phyloP scores from a whole-genome alignment of 495 filamentous ascomycete genomes.

The Monascus purpureus region DNA sequence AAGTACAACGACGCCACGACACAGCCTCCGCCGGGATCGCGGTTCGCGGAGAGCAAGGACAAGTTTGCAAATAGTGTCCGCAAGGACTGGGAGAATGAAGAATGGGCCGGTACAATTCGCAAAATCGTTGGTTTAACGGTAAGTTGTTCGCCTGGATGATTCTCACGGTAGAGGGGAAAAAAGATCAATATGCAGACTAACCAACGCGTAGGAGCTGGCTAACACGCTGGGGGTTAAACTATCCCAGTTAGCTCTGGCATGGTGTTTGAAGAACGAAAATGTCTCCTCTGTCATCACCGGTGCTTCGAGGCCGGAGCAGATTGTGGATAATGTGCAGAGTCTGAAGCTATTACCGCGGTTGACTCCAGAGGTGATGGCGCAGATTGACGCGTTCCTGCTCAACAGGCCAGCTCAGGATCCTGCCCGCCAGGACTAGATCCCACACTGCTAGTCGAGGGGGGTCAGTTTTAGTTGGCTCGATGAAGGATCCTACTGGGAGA shows the following conservation, averaged over 20 bases:
- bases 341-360: conserved; percentile 46
- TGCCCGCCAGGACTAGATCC: not conserved
- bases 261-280: conserved; percentile 64
- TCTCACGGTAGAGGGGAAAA: too few relatives aligned
- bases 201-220: conserved; percentile 46
- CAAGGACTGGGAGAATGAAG: conserved; percentile 11
- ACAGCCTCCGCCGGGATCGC: conserved; percentile 20
- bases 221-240: conserved; percentile 50
- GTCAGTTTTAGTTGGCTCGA: too few relatives aligned
- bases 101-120: conserved; percentile 12
- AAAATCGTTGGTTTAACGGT: conserved; percentile 13
- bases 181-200: conserved; percentile 14
- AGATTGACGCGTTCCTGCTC: conserved; percentile 51
- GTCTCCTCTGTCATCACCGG: conserved; percentile 67
- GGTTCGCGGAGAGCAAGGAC: conserved; percentile 28
- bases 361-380: conserved; percentile 50
- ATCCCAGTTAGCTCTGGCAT: conserved; percentile 59
- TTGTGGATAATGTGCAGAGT: conserved; percentile 55
- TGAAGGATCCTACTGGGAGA: too few relatives aligned
- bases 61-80: conserved; percentile 17
- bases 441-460: too few relatives aligned
- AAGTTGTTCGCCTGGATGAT: too few relatives aligned
- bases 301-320: conserved; percentile 56
- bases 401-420: conserved; percentile 43
- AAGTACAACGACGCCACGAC: conserved; percentile 56